Percentiles rank a stretch among this genome's conserved stretches.
phyloP scores from a whole-genome alignment of 768 basidiomycete genomes.

The Russula brevipes region DNA sequence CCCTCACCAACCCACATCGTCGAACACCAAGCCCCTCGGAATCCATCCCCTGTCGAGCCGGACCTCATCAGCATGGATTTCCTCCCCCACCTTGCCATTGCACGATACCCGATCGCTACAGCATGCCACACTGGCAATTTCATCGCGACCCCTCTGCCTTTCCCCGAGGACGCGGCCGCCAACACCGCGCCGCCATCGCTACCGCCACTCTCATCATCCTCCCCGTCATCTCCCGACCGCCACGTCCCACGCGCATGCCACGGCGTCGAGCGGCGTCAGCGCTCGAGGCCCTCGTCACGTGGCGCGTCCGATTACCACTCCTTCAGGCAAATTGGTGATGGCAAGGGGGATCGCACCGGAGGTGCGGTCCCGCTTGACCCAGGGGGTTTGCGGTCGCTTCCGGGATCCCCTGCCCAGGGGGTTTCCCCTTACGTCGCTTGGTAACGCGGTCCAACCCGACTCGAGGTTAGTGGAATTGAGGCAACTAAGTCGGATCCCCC shows the following conservation, averaged over 20 bases:
- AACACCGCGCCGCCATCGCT: neutral
- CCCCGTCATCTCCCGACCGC: neutral
- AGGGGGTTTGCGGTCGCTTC: no score
- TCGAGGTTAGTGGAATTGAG: no score
- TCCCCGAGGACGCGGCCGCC: neutral
- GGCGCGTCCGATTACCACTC: neutral
- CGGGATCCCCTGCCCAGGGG: no score
- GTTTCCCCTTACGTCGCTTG: no score
- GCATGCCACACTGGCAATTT: constrained; percentile 5
- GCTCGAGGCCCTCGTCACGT: constrained; percentile 10
- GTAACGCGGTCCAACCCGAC: no score
- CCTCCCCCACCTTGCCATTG: neutral
- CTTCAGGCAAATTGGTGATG: no score
- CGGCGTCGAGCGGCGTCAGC: constrained; percentile 12
- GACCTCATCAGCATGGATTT: constrained; percentile 3
- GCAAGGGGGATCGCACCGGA: no score
- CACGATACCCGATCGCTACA: constrained; percentile 1
- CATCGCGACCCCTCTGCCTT: constrained; percentile 4
- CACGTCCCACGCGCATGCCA: constrained; percentile 7
- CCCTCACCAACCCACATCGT: neutral
- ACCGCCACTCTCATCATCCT: neutral
- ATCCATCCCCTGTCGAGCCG: neutral
- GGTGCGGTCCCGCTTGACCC: no score
- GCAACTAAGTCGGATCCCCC: no score
- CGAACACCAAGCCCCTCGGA: neutral